Conservation (phyloP, 805 yeast species). For the Suhomyces emberorum region DNA sequence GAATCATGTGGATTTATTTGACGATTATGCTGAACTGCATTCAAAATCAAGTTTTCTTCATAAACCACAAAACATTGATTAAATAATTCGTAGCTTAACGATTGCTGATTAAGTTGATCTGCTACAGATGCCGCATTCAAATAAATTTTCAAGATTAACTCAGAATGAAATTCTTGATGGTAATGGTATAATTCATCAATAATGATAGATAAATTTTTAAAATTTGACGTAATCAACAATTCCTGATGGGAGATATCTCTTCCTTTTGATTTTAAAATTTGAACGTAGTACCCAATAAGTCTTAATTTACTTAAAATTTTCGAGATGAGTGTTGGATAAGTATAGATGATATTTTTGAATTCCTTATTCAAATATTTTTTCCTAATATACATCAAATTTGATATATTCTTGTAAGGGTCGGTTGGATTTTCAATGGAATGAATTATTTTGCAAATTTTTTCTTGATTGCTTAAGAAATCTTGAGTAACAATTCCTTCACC, state of each 20-base stretch:
- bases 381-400: conserved; percentile 33
- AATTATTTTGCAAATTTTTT: conserved; percentile 64
- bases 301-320: conserved; percentile 59
- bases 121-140: conserved; percentile 71
- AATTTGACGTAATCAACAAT: conserved; percentile 45
- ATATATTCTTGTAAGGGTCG: conserved; percentile 39
- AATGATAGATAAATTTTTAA: conserved; percentile 69
- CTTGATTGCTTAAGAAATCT: conserved; percentile 48
- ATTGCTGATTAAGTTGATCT: conserved; percentile 69
- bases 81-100: conserved; percentile 80
- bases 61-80: conserved; percentile 84
- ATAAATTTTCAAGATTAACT: conserved; percentile 47
- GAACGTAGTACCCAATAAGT: conserved; percentile 29
- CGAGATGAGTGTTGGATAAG: conserved; percentile 74
- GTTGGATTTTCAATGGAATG: conserved; percentile 53
- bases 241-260: conserved; percentile 21
- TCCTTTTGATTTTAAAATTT: conserved; percentile 30
- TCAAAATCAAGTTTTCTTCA: conserved; percentile 52
- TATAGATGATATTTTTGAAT: conserved; percentile 53
- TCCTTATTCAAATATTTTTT: conserved; percentile 51
- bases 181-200: conserved; percentile 60
- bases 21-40: conserved; percentile 9
- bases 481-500: conserved; percentile 28
- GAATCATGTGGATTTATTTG: conserved; percentile 34
- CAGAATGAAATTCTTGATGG: conserved; percentile 31